Evolutionary conservation across 1,284 basidiomycete genomes (phyloP).

Genomic region (Vanrija sp.): DNA sequence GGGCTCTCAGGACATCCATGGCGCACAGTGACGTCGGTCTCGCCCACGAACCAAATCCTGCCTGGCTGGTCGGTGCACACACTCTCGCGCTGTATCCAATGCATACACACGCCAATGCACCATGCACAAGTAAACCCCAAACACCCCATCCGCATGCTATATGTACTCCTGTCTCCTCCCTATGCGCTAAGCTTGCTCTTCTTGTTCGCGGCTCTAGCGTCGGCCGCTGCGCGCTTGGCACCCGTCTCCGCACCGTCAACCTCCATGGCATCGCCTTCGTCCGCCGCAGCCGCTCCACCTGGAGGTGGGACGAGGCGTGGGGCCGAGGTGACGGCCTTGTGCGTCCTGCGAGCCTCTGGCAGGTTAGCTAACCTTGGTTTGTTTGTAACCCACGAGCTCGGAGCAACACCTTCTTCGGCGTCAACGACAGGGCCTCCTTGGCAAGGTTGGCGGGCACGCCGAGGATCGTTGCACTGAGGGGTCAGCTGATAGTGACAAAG

Average conservation of each 20-base stretch:
- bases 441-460: conserved; percentile 49
- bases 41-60: too few relatives aligned
- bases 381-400: conserved; percentile 41
- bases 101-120: neutral
- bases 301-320: conserved; percentile 33
- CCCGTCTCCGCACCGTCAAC: neutral
- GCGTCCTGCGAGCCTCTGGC: conserved; percentile 42
- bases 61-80: too few relatives aligned
- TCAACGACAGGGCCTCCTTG: conserved; percentile 40
- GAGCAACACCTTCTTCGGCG: conserved; percentile 41
- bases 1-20: too few relatives aligned
- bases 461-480: conserved; percentile 37
- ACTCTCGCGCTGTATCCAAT: too few relatives aligned
- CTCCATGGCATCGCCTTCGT: neutral
- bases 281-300: neutral
- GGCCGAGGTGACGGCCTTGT: conserved; percentile 43
- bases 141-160: neutral
- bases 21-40: too few relatives aligned
- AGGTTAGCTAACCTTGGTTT: neutral
- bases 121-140: conserved; percentile 4
- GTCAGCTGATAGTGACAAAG: neutral
- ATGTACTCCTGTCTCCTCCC: conserved; percentile 3
- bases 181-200: conserved; percentile 11
- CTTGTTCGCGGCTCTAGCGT: neutral
- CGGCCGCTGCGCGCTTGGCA: conserved; percentile 2